phyloP scores from a whole-genome alignment of 805 yeast genomes.

The Jamesozyma spencerorum region DNA sequence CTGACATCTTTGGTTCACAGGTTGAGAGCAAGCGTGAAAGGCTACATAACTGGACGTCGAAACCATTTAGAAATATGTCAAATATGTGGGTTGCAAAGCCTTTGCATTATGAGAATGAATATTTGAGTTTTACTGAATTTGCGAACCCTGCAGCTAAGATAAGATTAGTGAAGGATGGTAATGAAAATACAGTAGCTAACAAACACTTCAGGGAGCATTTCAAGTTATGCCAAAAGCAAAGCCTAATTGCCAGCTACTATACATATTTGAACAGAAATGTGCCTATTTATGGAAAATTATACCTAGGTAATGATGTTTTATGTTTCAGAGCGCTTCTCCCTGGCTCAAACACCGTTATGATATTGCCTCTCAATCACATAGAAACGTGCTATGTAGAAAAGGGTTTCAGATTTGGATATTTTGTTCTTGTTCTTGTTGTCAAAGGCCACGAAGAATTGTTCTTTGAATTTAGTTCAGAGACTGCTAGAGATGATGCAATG shows the following conservation, averaged over 20 bases:
- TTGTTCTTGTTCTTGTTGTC: constrained; percentile 60
- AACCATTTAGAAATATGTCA: constrained; percentile 16
- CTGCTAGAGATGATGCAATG: constrained; percentile 67
- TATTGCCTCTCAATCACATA: constrained; percentile 65
- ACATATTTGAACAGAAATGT: constrained; percentile 59
- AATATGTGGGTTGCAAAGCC: constrained; percentile 53
- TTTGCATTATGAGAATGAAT: constrained; percentile 45
- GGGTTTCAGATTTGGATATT: constrained; percentile 60
- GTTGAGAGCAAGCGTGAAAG: constrained; percentile 1
- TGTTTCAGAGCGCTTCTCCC: constrained; percentile 77
- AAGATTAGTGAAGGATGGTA: constrained; percentile 18
- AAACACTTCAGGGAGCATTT: constrained; percentile 58
- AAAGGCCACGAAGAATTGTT: constrained; percentile 69
- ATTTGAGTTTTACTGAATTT: constrained; percentile 38
- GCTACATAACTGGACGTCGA: constrained; percentile 11
- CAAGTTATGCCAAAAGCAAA: constrained; percentile 44
- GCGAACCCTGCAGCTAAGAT: constrained; percentile 40
- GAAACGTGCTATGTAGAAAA: constrained; percentile 60
- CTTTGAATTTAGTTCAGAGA: constrained; percentile 61
- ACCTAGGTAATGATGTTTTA: constrained; percentile 56
- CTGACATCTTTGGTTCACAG: neutral
- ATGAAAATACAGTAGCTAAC: constrained; percentile 40
- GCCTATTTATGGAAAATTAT: constrained; percentile 78
- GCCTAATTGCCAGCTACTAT: constrained; percentile 58
- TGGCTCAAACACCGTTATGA: constrained; percentile 70